Evolutionary conservation across 1,284 basidiomycete species (phyloP).

Genomic region (Boletellus deceptivus): DNA sequence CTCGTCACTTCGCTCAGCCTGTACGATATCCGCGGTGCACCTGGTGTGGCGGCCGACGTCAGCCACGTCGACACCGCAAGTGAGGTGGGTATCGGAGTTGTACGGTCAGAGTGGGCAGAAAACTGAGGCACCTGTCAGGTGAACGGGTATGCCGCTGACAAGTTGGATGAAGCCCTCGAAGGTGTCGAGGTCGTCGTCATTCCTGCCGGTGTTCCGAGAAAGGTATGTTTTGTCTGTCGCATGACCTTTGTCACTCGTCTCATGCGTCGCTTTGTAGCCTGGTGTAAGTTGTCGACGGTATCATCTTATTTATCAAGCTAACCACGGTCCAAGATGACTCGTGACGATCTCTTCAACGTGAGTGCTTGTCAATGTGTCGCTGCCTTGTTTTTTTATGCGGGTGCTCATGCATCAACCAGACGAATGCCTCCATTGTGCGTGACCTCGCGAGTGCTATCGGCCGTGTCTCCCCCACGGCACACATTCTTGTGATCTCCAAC

Average conservation of each 20-base stretch:
- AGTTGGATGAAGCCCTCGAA: constrained; percentile 84
- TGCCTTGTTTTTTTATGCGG: not conserved
- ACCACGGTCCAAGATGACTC: constrained; percentile 71
- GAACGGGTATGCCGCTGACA: constrained; percentile 76
- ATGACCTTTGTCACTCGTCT: constrained; percentile 19
- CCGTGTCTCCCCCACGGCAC: constrained; percentile 85
- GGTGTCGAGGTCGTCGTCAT: constrained; percentile 92
- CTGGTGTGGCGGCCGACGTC: constrained; percentile 91
- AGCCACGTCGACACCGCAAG: constrained; percentile 91
- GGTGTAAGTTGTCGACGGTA: constrained; percentile 53
- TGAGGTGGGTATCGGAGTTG: constrained; percentile 50
- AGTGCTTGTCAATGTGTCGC: constrained; percentile 30
- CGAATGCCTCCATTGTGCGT: constrained; percentile 94
- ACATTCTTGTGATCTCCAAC: constrained; percentile 96
- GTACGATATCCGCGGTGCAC: constrained; percentile 91
- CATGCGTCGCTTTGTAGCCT: constrained; percentile 46
- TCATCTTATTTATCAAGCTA: constrained; percentile 12
- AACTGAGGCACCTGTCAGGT: constrained; percentile 48
- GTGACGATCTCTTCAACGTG: constrained; percentile 99
- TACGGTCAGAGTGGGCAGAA: not conserved
- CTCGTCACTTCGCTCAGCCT: constrained; percentile 75
- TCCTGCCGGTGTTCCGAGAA: constrained; percentile 95
- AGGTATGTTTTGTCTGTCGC: constrained; percentile 52
- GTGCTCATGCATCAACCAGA: constrained; percentile 44
- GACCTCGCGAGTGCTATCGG: constrained; percentile 90